Conservation (phyloP, 192 early-diverging fungal species). For the Backusella liffmaniae region DNA sequence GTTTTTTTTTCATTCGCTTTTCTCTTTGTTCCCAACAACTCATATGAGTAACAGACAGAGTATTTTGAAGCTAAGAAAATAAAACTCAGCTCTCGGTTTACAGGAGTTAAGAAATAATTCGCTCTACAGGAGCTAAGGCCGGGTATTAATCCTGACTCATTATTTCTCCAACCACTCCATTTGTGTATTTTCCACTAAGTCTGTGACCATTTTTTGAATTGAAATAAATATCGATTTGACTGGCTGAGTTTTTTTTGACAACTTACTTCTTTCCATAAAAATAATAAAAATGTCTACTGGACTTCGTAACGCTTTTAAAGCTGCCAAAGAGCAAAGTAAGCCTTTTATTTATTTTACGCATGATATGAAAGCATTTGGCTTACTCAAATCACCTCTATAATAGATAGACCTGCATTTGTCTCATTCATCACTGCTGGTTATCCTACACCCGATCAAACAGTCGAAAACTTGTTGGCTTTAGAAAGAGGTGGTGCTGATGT, state of each 20-base stretch:
- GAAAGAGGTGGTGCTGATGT: conserved; percentile 92
- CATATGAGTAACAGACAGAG: not conserved
- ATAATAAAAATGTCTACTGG: conserved; percentile 1
- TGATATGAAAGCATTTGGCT: too few species aligned
- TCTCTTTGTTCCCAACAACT: too few species aligned
- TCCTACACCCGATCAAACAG: conserved; percentile 76
- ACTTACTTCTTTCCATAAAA: conserved; percentile 4
- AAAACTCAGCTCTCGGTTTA: not conserved
- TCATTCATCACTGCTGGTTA: conserved; percentile 93
- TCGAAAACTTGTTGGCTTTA: conserved; percentile 83
- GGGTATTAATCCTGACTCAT: conserved; percentile 6
- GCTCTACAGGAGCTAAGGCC: conserved; percentile 2
- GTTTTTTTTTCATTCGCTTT: too few species aligned
- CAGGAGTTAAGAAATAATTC: conserved; percentile 8
- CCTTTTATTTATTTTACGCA: not conserved
- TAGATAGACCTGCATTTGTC: conserved; percentile 85
- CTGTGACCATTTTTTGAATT: not conserved
- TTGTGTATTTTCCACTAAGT: not conserved
- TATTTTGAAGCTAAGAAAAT: not conserved
- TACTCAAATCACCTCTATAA: not conserved
- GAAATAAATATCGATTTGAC: not conserved
- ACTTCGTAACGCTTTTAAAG: conserved; percentile 10
- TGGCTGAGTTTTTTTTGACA: not conserved
- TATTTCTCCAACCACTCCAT: not conserved
- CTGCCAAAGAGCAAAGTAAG: conserved; percentile 10